Evolutionary conservation across 2,329 filamentous ascomycete genomes (phyloP).

Genomic region (Colletotrichum lini): DNA sequence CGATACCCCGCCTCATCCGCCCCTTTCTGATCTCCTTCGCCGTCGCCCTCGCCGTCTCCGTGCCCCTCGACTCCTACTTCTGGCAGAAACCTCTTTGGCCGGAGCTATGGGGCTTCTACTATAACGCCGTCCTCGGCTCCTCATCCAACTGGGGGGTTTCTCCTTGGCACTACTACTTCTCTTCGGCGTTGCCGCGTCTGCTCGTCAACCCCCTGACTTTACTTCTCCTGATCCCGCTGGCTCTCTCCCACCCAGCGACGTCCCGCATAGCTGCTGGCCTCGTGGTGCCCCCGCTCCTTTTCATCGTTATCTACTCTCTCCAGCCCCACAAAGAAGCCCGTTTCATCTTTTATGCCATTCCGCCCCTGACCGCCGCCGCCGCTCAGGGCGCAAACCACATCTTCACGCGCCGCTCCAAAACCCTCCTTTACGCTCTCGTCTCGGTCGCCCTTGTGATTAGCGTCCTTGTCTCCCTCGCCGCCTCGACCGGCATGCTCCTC

Average conservation of each 20-base stretch:
- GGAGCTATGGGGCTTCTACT: conserved; percentile 89
- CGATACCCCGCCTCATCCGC: conserved; percentile 71
- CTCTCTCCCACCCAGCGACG: conserved; percentile 64
- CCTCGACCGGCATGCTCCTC: conserved; percentile 78
- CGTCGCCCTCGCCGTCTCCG: conserved; percentile 77
- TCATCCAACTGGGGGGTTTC: conserved; percentile 90
- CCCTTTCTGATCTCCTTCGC: conserved; percentile 76
- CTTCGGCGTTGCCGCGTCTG: conserved; percentile 84
- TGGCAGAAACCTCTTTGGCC: conserved; percentile 94
- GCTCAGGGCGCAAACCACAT: conserved; percentile 81
- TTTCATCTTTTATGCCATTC: conserved; percentile 92
- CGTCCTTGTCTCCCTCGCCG: conserved; percentile 70
- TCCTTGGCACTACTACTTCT: conserved; percentile 89
- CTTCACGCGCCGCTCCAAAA: conserved; percentile 76
- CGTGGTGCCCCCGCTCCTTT: conserved; percentile 78
- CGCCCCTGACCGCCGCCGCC: conserved; percentile 83
- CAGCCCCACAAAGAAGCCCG: conserved; percentile 97
- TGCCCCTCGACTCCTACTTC: conserved; percentile 91
- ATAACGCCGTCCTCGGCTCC: conserved; percentile 88
- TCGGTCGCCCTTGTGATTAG: conserved; percentile 72
- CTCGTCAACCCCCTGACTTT: conserved; percentile 83
- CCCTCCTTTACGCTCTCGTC: conserved; percentile 65
- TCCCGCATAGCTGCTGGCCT: conserved; percentile 61
- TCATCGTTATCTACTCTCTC: conserved; percentile 84
- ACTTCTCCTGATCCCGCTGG: conserved; percentile 67